Conservation (phyloP, 2,329 filamentous ascomycete species). For the Diaporthe sp. region DNA sequence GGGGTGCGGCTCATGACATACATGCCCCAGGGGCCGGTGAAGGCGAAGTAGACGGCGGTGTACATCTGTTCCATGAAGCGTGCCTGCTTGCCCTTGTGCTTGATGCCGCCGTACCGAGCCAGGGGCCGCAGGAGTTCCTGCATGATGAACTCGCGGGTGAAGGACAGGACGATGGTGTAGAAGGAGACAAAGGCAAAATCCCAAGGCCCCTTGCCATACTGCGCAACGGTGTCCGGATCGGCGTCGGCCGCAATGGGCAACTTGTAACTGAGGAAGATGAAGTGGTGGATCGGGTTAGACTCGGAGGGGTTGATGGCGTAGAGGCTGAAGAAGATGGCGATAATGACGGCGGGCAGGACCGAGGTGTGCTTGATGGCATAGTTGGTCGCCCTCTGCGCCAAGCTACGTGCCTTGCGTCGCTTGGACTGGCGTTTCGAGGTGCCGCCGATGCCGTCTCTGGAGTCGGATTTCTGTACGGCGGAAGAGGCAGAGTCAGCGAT, state of each 20-base stretch:
- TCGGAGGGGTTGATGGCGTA: slow-evolving; percentile 82
- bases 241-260: slow-evolving; percentile 62
- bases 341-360: slow-evolving; percentile 74
- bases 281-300: slow-evolving; percentile 81
- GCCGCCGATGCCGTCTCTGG: slow-evolving; percentile 39
- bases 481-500: slow-evolving; percentile 34
- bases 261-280: slow-evolving; percentile 91
- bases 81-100: slow-evolving; percentile 79
- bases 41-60: slow-evolving; percentile 88
- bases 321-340: slow-evolving; percentile 69
- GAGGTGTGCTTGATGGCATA: slow-evolving; percentile 68
- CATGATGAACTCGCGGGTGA: slow-evolving; percentile 97
- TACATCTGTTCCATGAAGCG: slow-evolving; percentile 98
- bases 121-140: slow-evolving; percentile 85
- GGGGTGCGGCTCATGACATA: slow-evolving; percentile 93
- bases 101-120: slow-evolving; percentile 76
- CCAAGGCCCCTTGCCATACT: slow-evolving; percentile 90
- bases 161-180: slow-evolving; percentile 89
- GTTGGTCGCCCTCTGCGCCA: slow-evolving; percentile 63
- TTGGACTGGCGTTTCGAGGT: slow-evolving; percentile 59
- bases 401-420: slow-evolving; percentile 64
- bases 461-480: slow-evolving; percentile 36
- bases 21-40: slow-evolving; percentile 85
- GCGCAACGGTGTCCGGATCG: slow-evolving; percentile 57
- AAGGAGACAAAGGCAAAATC: slow-evolving; percentile 90